phyloP scores from a whole-genome alignment of 2,329 filamentous ascomycete species.

The Ustulina deusta region DNA sequence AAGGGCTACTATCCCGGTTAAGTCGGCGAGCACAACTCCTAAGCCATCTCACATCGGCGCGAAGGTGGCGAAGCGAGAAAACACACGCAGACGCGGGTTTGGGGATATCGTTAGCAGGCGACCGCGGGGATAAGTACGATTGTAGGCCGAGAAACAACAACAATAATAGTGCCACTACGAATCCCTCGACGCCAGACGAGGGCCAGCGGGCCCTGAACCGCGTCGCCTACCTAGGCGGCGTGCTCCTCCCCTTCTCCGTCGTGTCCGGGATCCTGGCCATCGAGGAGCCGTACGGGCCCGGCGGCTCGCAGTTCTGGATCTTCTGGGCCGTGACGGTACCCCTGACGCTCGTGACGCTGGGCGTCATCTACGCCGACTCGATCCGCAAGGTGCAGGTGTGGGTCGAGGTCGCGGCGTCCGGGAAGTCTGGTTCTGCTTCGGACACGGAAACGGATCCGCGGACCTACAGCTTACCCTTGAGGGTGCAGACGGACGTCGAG shows the following conservation, averaged over 20 bases:
- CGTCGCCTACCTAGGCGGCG: slow-evolving; percentile 62
- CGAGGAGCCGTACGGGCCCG: slow-evolving; percentile 58
- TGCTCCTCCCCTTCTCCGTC: slow-evolving; percentile 62
- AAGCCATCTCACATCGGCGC: slow-evolving; percentile 34
- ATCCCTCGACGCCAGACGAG: slow-evolving; percentile 43
- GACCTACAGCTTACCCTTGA: neutral
- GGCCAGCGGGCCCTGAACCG: slow-evolving; percentile 59
- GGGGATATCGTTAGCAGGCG: slow-evolving; percentile 3
- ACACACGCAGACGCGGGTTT: neutral
- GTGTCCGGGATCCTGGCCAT: slow-evolving; percentile 63
- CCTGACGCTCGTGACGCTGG: slow-evolving; percentile 54
- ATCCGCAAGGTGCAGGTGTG: slow-evolving; percentile 61
- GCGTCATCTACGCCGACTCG: slow-evolving; percentile 63
- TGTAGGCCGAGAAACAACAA: slow-evolving; percentile 2
- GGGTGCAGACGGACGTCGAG: slow-evolving; percentile 35
- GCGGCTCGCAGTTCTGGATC: slow-evolving; percentile 58
- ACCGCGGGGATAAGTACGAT: neutral
- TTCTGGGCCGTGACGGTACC: slow-evolving; percentile 61
- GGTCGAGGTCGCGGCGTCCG: slow-evolving; percentile 55
- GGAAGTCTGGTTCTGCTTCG: slow-evolving; percentile 10
- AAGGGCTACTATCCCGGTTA: slow-evolving; percentile 49
- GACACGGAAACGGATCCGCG: neutral
- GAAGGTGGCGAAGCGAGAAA: slow-evolving; percentile 11
- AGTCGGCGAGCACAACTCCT: slow-evolving; percentile 46
- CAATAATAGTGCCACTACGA: neutral